phyloP scores from a whole-genome alignment of 768 basidiomycete species.

The Hemileccinum rubropunctum region DNA sequence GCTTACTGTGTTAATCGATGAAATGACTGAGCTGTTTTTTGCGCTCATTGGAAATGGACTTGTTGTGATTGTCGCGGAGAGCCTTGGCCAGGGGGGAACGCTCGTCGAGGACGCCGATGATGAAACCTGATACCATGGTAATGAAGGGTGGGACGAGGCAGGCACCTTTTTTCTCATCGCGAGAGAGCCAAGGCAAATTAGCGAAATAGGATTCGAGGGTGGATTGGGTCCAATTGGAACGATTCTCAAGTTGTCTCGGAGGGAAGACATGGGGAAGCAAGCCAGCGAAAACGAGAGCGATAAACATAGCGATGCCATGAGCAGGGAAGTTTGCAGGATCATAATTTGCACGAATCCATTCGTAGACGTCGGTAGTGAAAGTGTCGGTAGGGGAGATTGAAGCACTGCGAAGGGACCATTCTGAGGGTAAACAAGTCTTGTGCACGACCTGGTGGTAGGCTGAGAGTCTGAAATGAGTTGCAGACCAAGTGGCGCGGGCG shows the following conservation, averaged over 20 bases:
- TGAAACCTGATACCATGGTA: neutral
- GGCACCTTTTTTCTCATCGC: neutral
- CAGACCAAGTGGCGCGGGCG: too few species aligned
- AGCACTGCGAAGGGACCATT: too few species aligned
- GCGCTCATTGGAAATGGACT: too few species aligned
- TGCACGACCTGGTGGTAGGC: too few species aligned
- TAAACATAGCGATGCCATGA: neutral
- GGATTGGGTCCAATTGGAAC: too few species aligned
- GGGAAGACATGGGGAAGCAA: neutral
- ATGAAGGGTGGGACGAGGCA: neutral
- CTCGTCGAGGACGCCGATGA: neutral
- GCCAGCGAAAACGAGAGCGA: neutral
- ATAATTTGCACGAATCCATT: neutral
- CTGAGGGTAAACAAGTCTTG: too few species aligned
- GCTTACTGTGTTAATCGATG: neutral
- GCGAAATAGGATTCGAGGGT: neutral
- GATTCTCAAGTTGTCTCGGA: neutral
- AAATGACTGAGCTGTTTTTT: neutral
- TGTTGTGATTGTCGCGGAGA: too few species aligned
- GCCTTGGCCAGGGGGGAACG: neutral
- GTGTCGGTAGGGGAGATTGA: too few species aligned
- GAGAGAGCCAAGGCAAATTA: neutral
- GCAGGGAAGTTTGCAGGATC: neutral
- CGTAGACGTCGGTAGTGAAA: too few species aligned
- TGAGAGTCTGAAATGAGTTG: too few species aligned